Conservation (phyloP, 768 basidiomycete genomes). For the Lanmaoa pseudosensibilis region DNA sequence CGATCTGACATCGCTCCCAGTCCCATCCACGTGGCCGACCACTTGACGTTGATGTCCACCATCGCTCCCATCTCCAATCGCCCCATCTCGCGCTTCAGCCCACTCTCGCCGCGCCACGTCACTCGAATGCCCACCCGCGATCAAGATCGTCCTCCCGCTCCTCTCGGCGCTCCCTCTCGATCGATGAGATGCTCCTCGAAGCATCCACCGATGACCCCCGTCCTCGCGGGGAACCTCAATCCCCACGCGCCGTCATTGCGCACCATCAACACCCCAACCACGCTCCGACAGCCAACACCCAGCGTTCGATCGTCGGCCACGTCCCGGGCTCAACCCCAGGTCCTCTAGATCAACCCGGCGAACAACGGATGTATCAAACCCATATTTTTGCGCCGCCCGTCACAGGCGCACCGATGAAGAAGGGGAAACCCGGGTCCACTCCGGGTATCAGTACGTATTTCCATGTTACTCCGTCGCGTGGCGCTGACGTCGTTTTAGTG, state of each 20-base stretch:
- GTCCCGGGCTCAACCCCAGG: constrained; percentile 25
- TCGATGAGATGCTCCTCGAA: constrained; percentile 51
- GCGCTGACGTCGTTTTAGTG: constrained; percentile 15
- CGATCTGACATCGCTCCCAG: constrained; percentile 17
- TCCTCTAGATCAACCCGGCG: constrained; percentile 35
- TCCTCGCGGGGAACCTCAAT: constrained; percentile 33
- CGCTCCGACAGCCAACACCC: constrained; percentile 8
- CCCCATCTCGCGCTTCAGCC: constrained; percentile 14
- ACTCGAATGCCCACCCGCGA: constrained; percentile 11
- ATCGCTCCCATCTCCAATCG: constrained; percentile 26
- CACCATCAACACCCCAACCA: constrained; percentile 35
- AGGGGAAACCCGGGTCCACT: constrained; percentile 45
- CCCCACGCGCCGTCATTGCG: constrained; percentile 28
- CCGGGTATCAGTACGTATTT: constrained; percentile 24
- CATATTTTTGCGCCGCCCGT: constrained; percentile 75
- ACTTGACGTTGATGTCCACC: constrained; percentile 28
- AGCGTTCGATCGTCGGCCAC: constrained; percentile 26
- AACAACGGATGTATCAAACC: constrained; percentile 52
- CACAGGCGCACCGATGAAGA: constrained; percentile 71
- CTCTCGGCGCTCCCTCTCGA: constrained; percentile 34
- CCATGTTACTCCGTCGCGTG: constrained; percentile 3
- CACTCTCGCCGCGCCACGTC: constrained; percentile 12
- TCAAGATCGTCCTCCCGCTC: constrained; percentile 39
- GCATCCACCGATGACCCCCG: constrained; percentile 41
- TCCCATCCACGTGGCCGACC: constrained; percentile 14